phyloP scores from a whole-genome alignment of 1,284 basidiomycete genomes.

The Puccinia horiana region DNA sequence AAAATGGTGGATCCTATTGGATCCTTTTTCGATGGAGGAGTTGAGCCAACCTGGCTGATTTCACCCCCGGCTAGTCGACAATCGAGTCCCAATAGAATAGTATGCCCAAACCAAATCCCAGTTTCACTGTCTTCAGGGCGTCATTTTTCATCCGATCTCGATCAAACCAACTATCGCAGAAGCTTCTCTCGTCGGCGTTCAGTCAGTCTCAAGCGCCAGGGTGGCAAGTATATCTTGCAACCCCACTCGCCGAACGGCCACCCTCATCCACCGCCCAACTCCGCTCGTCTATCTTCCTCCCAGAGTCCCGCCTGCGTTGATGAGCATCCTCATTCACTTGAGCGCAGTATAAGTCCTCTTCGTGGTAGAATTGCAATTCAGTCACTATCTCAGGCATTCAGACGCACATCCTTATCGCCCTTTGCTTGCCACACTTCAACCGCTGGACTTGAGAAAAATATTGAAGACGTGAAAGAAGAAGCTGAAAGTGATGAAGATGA shows the following conservation, averaged over 20 bases:
- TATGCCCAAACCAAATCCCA: neutral
- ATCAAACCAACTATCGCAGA: neutral
- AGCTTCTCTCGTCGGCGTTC: slow-evolving; percentile 17
- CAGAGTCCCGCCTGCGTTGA: neutral
- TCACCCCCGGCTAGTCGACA: slow-evolving; percentile 28
- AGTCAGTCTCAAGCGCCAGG: slow-evolving; percentile 36
- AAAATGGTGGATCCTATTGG: slow-evolving; percentile 42
- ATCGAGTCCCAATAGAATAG: slow-evolving; percentile 29
- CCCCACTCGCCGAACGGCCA: slow-evolving; percentile 8
- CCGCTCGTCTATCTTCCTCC: neutral
- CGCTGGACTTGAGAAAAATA: neutral
- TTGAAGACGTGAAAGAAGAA: slow-evolving; percentile 17
- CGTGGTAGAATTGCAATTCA: slow-evolving; percentile 9
- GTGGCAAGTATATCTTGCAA: slow-evolving; percentile 25
- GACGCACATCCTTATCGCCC: slow-evolving; percentile 23
- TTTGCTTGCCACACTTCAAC: neutral
- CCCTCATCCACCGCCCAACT: neutral
- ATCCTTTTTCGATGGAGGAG: slow-evolving; percentile 25
- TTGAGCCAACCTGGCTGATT: slow-evolving; percentile 30
- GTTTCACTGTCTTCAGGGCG: neutral
- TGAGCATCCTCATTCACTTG: neutral
- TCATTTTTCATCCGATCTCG: neutral
- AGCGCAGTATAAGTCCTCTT: slow-evolving; percentile 32
- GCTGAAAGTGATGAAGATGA: slow-evolving; percentile 24
- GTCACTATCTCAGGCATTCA: slow-evolving; percentile 38